Base-by-base conservation (phyloP, 1,139 yeast genomes). In the Pichia sp. region DNA sequence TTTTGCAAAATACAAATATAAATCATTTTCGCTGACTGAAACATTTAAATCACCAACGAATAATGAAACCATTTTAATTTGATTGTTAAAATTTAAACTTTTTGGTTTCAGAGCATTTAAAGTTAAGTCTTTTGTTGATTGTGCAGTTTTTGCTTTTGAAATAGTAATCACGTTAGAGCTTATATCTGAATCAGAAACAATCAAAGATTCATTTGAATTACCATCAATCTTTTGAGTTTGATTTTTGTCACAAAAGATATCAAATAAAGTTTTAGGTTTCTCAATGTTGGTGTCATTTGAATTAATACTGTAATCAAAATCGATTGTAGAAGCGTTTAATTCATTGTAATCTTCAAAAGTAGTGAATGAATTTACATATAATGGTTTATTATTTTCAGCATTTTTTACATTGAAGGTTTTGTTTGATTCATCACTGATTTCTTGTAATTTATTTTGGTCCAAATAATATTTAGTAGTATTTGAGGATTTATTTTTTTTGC, bases 11-110 rank as follows among this genome's bases (percentile, higher is more conserved):
- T 59, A 54, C 2, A 59, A 45, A 42, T 55, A 63, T 29, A 76
- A 56, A 32, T 56, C 52, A 6, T 62, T 56, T 46, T 74, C 80
- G 1, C 70, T 66, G 2, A 73, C 67, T 1, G 53, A 43, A 10
- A 55, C 51, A 46, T 63, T 64, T 41, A 76, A 59, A 50, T 74
- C 78, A n/a, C 80, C 80, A 37, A 76, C 71, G 49, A 68, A 76
- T 25, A 75, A 55, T 0, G 80, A 56, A 24, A 51, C 41, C 40
- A 45, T 29, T 30, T 43, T 41, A 7, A 36, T 31, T 35, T 47
- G 50, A 33, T 43, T 35, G n/a, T 39, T 32, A 26, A 22, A 32
- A 16, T 10, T n/a, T 8, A 31, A 12, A 9, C 23, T 27, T 8
- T 16, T 39, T 12, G 33, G 27, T 23, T 33, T 30, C 30, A 36